Evolutionary conservation across 2,329 filamentous ascomycete genomes (phyloP).

Genomic region (Penicillium sp.): DNA sequence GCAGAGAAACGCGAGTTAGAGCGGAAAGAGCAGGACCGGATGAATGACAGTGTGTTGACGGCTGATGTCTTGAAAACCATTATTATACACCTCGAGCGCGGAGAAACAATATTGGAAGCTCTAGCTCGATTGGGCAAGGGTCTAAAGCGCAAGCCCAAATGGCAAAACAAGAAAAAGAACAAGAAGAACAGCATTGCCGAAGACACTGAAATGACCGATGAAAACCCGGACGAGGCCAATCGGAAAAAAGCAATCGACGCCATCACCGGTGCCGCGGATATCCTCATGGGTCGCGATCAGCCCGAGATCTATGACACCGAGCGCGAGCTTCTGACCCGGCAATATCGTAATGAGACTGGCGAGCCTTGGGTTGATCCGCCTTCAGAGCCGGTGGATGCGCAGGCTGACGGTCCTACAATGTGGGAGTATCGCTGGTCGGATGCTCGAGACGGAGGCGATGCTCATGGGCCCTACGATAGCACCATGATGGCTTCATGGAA

Average conservation of each 20-base stretch:
- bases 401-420: constrained; percentile 47
- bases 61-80: constrained; percentile 72
- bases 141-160: constrained; percentile 61
- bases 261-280: constrained; percentile 88
- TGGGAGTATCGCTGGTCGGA: constrained; percentile 97
- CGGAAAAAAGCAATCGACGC: constrained; percentile 74
- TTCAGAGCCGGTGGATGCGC: constrained; percentile 22
- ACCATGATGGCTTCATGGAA: constrained; percentile 88
- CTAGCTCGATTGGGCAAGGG: constrained; percentile 75
- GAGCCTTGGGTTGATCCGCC: constrained; percentile 73
- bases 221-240: constrained; percentile 68
- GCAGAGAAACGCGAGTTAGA: constrained; percentile 83
- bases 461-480: constrained; percentile 85
- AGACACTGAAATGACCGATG: constrained; percentile 70
- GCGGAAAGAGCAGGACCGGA: constrained; percentile 66
- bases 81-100: constrained; percentile 70
- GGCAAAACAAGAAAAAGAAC: constrained; percentile 58
- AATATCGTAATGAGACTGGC: constrained; percentile 81
- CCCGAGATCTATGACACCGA: constrained; percentile 91
- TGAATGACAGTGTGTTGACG: constrained; percentile 73
- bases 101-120: constrained; percentile 86
- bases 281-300: constrained; percentile 77
- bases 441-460: constrained; percentile 73
- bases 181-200: constrained; percentile 46
- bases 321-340: constrained; percentile 76